Base-by-base conservation (phyloP, 805 yeast genomes). In the Cyberlindnera euphorbiiphila region DNA sequence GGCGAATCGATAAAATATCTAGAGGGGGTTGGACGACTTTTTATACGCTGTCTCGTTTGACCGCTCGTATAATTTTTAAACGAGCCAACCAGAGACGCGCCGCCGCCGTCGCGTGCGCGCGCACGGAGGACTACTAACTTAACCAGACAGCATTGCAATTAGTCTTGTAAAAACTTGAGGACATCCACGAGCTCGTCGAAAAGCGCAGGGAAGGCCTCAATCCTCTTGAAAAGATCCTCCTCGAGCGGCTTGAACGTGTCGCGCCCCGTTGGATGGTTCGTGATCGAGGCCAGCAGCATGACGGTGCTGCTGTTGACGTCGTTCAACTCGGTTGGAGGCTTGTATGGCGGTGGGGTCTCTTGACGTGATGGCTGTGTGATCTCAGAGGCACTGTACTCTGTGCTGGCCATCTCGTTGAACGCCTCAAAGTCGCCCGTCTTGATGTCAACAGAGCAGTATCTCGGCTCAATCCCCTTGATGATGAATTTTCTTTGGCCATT, bases 401-500 rank as follows among this genome's bases (percentile, higher is more conserved):
- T 10, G 19, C 17, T 23, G n/a, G 32, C 34, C 24, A 28, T 22
- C 7, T 42, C 39, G 15, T 54, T 36, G 48, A 47, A 17, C 1
- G 74, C 72, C 21, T 68, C 72, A 21, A 46, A 44, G 34, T 69
- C 71, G 3, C 76, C 79, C 9, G 65, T 68, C 34, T 59, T 64
- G 5, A 72, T 53, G 34, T 61, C 63, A 23, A 81, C 80, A 2
- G 81, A 71, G 33, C 61, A 66, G 32, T 67, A 67, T 51, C 98
- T 74, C 19, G 98, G 98, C 58, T 85, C 88, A 41, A 93, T 85
- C 10, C 98, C 98, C 61, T 85, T 85, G 53, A 93, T 93, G 29
- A 93, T 86, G 54, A 93, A 93, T 59, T 81, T 84, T 54, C 86
- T 81, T 42, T 74, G 72, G 2, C 82, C 80, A 11, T 74, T 78